phyloP scores from a whole-genome alignment of 2,329 filamentous ascomycete genomes.

The Alternaria triticimaculans region DNA sequence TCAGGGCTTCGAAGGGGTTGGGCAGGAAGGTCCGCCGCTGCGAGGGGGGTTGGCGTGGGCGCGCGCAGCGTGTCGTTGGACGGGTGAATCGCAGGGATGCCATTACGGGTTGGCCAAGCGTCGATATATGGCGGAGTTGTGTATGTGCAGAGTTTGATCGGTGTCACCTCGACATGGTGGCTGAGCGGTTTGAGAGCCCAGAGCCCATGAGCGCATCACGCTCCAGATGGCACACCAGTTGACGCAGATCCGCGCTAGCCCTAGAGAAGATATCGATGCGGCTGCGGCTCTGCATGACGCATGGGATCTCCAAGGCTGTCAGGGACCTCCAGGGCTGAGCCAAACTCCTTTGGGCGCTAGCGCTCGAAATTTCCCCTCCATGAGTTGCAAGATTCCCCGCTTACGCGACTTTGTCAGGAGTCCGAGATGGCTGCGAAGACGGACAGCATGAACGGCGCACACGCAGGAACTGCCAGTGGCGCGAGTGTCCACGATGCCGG shows the following conservation, averaged over 20 bases:
- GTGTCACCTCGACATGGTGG: slow-evolving; percentile 28
- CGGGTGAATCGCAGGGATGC: slow-evolving; percentile 43
- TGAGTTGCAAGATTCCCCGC: slow-evolving; percentile 8
- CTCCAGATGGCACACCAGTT: slow-evolving; percentile 8
- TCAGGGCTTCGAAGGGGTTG: slow-evolving; percentile 55
- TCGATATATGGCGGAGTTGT: neutral
- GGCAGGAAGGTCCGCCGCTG: slow-evolving; percentile 53
- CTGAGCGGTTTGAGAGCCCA: neutral
- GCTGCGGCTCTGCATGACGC: slow-evolving; percentile 30
- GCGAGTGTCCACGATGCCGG: neutral
- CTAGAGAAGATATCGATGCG: neutral
- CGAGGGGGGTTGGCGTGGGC: slow-evolving; percentile 1
- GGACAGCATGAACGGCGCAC: slow-evolving; percentile 7
- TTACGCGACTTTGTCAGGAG: slow-evolving; percentile 4
- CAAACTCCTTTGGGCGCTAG: slow-evolving; percentile 8
- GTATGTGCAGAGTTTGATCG: neutral
- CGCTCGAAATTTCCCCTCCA: slow-evolving; percentile 21
- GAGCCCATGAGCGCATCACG: slow-evolving; percentile 4
- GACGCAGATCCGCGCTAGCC: slow-evolving; percentile 20
- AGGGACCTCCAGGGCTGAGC: slow-evolving; percentile 22
- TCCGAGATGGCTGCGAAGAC: slow-evolving; percentile 25
- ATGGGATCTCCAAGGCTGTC: slow-evolving; percentile 8
- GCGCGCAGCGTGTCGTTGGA: slow-evolving; percentile 43
- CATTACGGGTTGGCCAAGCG: slow-evolving; percentile 25
- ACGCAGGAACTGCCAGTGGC: slow-evolving; percentile 11